Conservation (phyloP, 164 flowering plant species). For the Magnolia kwangsiensis region DNA sequence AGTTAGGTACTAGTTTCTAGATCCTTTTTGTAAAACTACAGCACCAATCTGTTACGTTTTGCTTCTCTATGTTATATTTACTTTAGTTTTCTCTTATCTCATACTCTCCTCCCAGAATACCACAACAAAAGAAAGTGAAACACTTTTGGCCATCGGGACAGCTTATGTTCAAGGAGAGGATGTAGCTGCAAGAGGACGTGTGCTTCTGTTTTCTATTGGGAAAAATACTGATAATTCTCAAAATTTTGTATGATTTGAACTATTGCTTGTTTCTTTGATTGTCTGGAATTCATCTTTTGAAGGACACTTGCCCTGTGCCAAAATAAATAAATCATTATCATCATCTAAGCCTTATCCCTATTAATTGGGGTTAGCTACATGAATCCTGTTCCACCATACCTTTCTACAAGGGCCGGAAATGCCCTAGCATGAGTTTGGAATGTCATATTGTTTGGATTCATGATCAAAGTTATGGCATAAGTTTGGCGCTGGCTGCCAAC, state of each 20-base stretch:
- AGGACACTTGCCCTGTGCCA: constrained; percentile 27
- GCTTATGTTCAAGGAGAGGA: constrained; percentile 99
- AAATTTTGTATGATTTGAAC: constrained; percentile 42
- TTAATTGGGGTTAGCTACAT: too few relatives aligned
- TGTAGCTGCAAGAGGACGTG: constrained; percentile 95
- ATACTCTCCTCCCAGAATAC: constrained; percentile 49
- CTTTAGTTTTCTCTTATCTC: background rate
- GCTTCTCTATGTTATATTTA: background rate
- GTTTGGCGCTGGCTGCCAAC: too few relatives aligned
- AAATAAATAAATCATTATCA: background rate
- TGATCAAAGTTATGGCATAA: too few relatives aligned
- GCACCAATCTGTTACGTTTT: background rate
- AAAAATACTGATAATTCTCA: constrained; percentile 60
- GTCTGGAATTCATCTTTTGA: constrained; percentile 10
- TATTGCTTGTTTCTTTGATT: background rate
- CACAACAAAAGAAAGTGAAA: constrained; percentile 78
- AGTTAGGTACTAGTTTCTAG: background rate
- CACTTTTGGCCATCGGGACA: constrained; percentile 92
- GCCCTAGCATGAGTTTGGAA: too few relatives aligned
- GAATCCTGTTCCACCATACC: too few relatives aligned
- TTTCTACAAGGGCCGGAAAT: too few relatives aligned
- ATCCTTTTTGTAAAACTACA: background rate
- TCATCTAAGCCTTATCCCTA: too few relatives aligned
- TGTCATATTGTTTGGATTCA: too few relatives aligned
- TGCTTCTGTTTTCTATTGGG: constrained; percentile 72